phyloP scores from a whole-genome alignment of 495 filamentous ascomycete species.

The Penicillium robsamsonii region DNA sequence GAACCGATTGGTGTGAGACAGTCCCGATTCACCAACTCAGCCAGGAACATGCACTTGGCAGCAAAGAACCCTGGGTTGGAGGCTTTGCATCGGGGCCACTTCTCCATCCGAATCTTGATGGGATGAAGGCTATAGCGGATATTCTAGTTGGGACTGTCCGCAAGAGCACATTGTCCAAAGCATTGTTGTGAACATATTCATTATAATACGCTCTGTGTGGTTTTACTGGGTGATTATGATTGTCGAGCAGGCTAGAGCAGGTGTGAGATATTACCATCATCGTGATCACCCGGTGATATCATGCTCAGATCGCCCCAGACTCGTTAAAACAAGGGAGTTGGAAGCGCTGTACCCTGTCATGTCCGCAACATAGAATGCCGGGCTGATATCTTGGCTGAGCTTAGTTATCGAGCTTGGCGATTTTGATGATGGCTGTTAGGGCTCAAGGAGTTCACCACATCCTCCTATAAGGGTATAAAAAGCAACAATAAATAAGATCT shows the following conservation, averaged over 20 bases:
- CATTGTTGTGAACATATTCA: neutral
- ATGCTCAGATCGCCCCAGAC: slow-evolving; percentile 4
- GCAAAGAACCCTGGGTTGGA: slow-evolving; percentile 37
- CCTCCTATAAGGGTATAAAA: no score
- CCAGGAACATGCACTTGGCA: slow-evolving; percentile 36
- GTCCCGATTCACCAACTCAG: slow-evolving; percentile 24
- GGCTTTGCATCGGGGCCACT: slow-evolving; percentile 29
- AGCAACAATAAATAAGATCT: no score
- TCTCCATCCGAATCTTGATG: slow-evolving; percentile 34
- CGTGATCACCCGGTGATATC: neutral
- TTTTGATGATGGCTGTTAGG: no score
- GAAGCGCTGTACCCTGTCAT: slow-evolving; percentile 28
- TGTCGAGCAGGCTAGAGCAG: neutral
- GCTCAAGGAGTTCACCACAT: no score
- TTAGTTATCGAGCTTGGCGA: slow-evolving; percentile 12
- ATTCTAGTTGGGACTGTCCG: slow-evolving; percentile 16
- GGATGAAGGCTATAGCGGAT: slow-evolving; percentile 35
- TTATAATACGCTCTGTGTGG: neutral
- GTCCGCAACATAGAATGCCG: slow-evolving; percentile 16
- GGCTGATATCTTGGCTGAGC: slow-evolving; percentile 15
- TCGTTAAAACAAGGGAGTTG: slow-evolving; percentile 23
- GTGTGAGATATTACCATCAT: neutral
- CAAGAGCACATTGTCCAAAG: neutral
- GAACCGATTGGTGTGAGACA: slow-evolving; percentile 32
- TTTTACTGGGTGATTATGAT: neutral